These are phyloP conservation scores for Trypanosomatidae sp. DNA, from an alignment of 208 protist species.

Conservation along the genomic window DNA sequence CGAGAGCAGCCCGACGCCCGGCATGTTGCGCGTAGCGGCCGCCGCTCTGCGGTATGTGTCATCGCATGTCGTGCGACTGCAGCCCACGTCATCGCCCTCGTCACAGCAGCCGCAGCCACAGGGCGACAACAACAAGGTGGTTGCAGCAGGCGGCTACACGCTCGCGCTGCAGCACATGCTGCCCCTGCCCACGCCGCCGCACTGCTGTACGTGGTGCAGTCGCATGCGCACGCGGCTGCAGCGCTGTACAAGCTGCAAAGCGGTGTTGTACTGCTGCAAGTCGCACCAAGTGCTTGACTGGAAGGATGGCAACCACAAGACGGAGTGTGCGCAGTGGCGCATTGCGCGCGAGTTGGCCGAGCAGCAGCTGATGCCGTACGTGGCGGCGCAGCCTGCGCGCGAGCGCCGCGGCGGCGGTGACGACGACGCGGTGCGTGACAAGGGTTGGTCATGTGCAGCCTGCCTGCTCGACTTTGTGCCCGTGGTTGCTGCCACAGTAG, in stretches of 20 bases:
- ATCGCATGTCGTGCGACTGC: constrained; percentile 9
- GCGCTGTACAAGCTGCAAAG: constrained; percentile 54
- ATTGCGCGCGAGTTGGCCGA: constrained; percentile 26
- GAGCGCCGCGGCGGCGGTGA: neutral
- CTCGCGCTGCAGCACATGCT: constrained; percentile 1
- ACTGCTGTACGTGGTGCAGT: constrained; percentile 49
- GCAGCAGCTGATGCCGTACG: too few species aligned
- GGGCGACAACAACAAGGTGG: constrained; percentile 10
- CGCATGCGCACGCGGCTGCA: constrained; percentile 39
- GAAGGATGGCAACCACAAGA: constrained; percentile 36
- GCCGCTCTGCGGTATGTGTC: constrained; percentile 26
- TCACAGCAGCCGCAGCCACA: too few species aligned
- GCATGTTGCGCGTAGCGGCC: constrained; percentile 19
- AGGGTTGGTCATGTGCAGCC: constrained; percentile 11
- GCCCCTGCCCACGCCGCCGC: too few species aligned
- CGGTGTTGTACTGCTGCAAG: constrained; percentile 64
- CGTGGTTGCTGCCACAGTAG: too few species aligned
- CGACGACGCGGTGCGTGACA: neutral
- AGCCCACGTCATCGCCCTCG: neutral
- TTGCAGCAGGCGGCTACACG: constrained; percentile 4
- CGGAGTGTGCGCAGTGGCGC: constrained; percentile 38
- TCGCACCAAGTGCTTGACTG: constrained; percentile 66
- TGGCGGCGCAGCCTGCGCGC: neutral
- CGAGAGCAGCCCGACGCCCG: constrained; percentile 10
- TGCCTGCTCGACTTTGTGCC: constrained; percentile 20